phyloP scores from a whole-genome alignment of 2,329 filamentous ascomycete species.

The Hirsutella minnesotensis region DNA sequence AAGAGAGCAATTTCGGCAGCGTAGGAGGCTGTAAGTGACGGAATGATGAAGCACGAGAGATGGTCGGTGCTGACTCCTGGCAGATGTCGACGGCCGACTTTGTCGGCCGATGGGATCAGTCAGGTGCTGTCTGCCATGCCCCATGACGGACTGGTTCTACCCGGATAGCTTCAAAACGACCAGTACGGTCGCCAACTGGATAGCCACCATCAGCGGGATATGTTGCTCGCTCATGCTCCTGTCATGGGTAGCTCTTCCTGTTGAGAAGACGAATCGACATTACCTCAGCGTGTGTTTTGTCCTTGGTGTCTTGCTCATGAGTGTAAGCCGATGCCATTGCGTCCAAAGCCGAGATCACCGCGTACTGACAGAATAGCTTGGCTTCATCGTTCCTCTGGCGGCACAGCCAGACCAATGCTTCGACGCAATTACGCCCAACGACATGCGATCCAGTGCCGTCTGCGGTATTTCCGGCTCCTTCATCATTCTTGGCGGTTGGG shows the following conservation, averaged over 20 bases:
- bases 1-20: slow-evolving; percentile 45
- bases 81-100: slow-evolving; percentile 45
- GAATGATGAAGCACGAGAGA: background rate
- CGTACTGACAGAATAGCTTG: slow-evolving; percentile 44
- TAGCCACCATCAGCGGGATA: slow-evolving; percentile 63
- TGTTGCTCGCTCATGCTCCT: slow-evolving; percentile 65
- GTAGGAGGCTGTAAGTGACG: slow-evolving; percentile 50
- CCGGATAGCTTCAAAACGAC: slow-evolving; percentile 47
- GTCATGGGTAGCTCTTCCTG: slow-evolving; percentile 69
- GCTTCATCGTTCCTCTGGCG: slow-evolving; percentile 80
- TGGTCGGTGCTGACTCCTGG: slow-evolving; percentile 3
- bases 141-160: slow-evolving; percentile 66
- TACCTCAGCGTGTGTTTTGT: slow-evolving; percentile 86
- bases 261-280: slow-evolving; percentile 83
- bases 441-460: slow-evolving; percentile 70
- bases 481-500: slow-evolving; percentile 75
- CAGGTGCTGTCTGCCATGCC: slow-evolving; percentile 82
- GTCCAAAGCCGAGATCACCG: background rate
- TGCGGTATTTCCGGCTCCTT: slow-evolving; percentile 86
- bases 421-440: slow-evolving; percentile 83
- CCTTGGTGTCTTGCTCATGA: slow-evolving; percentile 64
- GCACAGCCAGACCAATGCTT: slow-evolving; percentile 71
- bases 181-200: slow-evolving; percentile 63
- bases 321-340: slow-evolving; percentile 40
- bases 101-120: slow-evolving; percentile 37